Conservation (phyloP, 441 rosid genomes). For the Manihot esculenta region DNA sequence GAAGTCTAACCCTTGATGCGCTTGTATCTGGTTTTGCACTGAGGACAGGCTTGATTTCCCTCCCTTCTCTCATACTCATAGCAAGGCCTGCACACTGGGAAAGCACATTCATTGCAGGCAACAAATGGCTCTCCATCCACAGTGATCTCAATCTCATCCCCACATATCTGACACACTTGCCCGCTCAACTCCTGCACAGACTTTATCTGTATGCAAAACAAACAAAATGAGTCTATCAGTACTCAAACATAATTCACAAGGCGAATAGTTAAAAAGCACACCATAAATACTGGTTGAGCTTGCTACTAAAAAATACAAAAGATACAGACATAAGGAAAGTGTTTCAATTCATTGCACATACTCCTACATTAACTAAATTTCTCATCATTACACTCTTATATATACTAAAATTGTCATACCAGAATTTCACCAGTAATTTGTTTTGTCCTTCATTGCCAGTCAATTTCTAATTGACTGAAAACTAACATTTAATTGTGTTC, state of each 20-base stretch:
- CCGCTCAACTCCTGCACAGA: conserved; percentile 71
- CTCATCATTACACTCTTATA: background rate
- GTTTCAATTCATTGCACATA: background rate
- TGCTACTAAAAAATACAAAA: background rate
- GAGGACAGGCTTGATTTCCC: conserved; percentile 87
- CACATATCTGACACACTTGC: conserved; percentile 84
- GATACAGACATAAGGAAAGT: background rate
- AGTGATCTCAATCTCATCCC: conserved; percentile 73
- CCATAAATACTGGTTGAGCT: background rate
- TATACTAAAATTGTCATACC: background rate
- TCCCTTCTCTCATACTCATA: conserved; percentile 89
- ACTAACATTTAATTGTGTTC: background rate
- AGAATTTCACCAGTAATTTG: background rate
- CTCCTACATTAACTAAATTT: background rate
- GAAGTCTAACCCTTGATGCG: conserved; percentile 66
- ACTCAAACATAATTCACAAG: conserved; percentile 5
- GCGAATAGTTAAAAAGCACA: background rate
- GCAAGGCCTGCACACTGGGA: conserved; percentile 87
- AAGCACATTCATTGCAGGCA: conserved; percentile 96
- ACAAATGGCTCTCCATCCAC: conserved; percentile 74
- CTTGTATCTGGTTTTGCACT: conserved; percentile 82
- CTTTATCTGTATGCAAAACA: conserved; percentile 32
- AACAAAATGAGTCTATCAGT: conserved; percentile 20
- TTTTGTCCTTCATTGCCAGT: background rate
- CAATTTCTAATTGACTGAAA: background rate